These are phyloP conservation scores for Schwanniomyces sp. DNA, from an alignment of 805 yeast genomes.

Conservation along the genomic window DNA sequence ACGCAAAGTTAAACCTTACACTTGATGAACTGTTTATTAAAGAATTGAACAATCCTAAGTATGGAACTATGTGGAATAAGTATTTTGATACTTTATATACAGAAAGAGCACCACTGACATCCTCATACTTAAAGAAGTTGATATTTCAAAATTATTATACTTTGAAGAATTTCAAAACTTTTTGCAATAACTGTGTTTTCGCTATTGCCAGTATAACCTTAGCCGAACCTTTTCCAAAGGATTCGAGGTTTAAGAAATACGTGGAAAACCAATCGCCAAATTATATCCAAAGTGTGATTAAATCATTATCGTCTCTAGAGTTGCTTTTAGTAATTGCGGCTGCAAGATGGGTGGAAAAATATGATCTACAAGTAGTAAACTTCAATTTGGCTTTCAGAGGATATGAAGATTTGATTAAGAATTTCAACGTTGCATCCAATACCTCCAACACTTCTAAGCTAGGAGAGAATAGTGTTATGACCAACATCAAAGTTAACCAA, in stretches of 20 bases:
- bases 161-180: slow-evolving; percentile 53
- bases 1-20: slow-evolving; percentile 43
- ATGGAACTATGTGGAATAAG: slow-evolving; percentile 46
- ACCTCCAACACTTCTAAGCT: slow-evolving; percentile 26
- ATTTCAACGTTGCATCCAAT: slow-evolving; percentile 36
- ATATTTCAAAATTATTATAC: slow-evolving; percentile 51
- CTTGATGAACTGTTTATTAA: slow-evolving; percentile 14
- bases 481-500: slow-evolving; percentile 33
- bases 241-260: slow-evolving; percentile 20
- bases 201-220: slow-evolving; percentile 34
- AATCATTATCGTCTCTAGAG: slow-evolving; percentile 66
- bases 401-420: slow-evolving; percentile 55
- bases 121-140: slow-evolving; percentile 14
- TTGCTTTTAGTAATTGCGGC: slow-evolving; percentile 69
- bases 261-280: slow-evolving; percentile 19
- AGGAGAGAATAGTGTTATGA: slow-evolving; percentile 33
- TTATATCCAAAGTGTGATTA: slow-evolving; percentile 25
- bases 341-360: slow-evolving; percentile 66
- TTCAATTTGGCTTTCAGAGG: slow-evolving; percentile 79
- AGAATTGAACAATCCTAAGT: slow-evolving; percentile 12
- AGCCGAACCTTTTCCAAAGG: slow-evolving; percentile 22
- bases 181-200: slow-evolving; percentile 43
- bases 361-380: slow-evolving; percentile 60
- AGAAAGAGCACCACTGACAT: slow-evolving; percentile 9
- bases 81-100: slow-evolving; percentile 30